Base-by-base conservation (phyloP, 2,329 filamentous ascomycete species). In the Pyrenophora seminiperda region DNA sequence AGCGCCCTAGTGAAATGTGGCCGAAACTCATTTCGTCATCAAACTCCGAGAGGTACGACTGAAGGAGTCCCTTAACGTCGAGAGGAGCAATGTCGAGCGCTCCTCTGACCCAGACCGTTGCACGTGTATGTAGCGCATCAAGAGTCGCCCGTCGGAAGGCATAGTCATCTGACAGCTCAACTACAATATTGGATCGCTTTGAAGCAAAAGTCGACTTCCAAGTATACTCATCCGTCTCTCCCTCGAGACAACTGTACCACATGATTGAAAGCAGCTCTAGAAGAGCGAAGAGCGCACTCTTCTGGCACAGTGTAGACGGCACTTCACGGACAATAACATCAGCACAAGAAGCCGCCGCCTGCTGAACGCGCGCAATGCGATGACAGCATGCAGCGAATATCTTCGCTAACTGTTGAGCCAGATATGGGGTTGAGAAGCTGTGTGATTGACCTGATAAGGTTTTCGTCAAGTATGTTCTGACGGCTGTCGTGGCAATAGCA, bases 151-250 rank as follows among this genome's bases (percentile, higher is more conserved):
- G 87, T 44, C 95, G 85, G 68, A 94, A 88, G 2, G 82, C 80
- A 66, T 95, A 96, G 71, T 97, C 90, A 71, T 99, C 94, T 1
- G 94, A 96, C n/a, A 99, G 80, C 66, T 96, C 88, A 17, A 99
- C 83, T 1, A 85, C 86, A 17, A 99, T 89, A 33, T 88, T 84
- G 10, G 89, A 91, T 56, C 89, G 84, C 1, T 81, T 75, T 1
- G 92, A 97, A 3, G 81, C 85, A 69, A 96, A 95, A 3, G 83
- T 86, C 3, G 91, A 89, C 54, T 87, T 86, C 75, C 91, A 95
- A 43, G 91, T 86, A 66, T 97, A 99, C 65, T 95, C 86, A 62
- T 99, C 93, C 0, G 92, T 92, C 71, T 99, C 94, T 10, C 89
- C 89, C 70, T 99, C 93, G 13, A 99, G 79, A 68, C 94, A 99